Base-by-base conservation (phyloP, 768 basidiomycete species). In the Hortiboletus flavorubellus region DNA sequence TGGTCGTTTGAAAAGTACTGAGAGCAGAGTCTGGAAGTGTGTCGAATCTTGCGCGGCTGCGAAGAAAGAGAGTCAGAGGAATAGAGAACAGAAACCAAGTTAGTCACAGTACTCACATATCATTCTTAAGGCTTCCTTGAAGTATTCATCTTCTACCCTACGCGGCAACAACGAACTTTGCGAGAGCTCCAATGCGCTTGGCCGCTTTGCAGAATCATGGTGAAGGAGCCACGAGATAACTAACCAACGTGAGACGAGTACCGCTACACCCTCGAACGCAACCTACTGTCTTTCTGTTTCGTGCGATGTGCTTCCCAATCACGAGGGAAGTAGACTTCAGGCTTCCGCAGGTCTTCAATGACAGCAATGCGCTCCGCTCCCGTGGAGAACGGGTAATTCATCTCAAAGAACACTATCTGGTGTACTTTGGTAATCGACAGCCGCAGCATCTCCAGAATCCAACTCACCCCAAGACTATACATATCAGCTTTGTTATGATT, bases 321-420 rank as follows among this genome's bases (percentile, higher is more conserved):
- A 2, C 70, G 54, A n/a, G 94, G 94, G 63, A 97, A 94, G 49
- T 80, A 76, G 26, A 95, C 82, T 15, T 78, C 73, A 0, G 86
- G 85, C 62, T 83, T 86, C 26, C 95, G 76, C 30, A 97, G 66
- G 47, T 86, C 83, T 61, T 90, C 89, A 1, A 98, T 78, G 21
- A 94, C 92, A 1, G 80, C 84, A 38, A 90, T 89, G 21, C 94
- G 84, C 65, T 98, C 94, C 18, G 89, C 80, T 2, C 83, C 85
- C 0, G 94, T 97, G 11, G 81, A 75, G 72, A 97, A 93, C 16
- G 75, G 64, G 71, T 87, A 91, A 69, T 92, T 94, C 93, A 97
- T 96, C 74, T 98, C 95, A 64, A 98, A 97, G 72, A 97, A 97
- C 14, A 97, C 94, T 60, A 98, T 86, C 91, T 94, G 58, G 21